These are phyloP conservation scores for Trichophyton schoenleinii DNA, from an alignment of 2,329 filamentous ascomycete genomes.

Conservation along the genomic window DNA sequence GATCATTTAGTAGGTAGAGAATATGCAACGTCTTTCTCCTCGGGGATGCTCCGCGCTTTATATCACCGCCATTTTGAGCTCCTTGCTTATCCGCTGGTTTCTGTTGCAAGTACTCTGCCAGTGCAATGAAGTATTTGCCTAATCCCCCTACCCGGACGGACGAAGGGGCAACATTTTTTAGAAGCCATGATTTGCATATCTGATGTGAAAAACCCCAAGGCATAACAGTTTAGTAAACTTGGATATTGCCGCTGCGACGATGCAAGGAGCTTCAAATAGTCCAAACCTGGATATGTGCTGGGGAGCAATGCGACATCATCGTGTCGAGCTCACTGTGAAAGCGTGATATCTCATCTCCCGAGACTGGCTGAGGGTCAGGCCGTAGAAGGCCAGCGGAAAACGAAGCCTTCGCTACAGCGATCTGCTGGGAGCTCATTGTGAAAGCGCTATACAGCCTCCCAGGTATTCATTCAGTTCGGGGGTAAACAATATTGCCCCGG, in stretches of 20 bases:
- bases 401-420: conserved; percentile 69
- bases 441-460: too few relatives aligned
- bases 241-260: conserved; percentile 9
- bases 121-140: conserved; percentile 61
- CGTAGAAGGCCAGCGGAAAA: conserved; percentile 61
- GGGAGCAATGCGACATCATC: conserved; percentile 58
- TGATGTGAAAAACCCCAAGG: conserved; percentile 31
- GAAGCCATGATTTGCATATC: conserved; percentile 81
- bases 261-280: conserved; percentile 17
- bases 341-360: conserved; percentile 55
- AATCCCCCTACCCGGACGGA: conserved; percentile 52
- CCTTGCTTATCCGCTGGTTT: conserved; percentile 15
- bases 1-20: conserved; percentile 66
- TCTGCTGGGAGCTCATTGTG: conserved; percentile 53
- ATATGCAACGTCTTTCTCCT: conserved; percentile 62
- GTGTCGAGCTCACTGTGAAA: conserved; percentile 56
- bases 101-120: conserved; percentile 47
- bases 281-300: conserved; percentile 80
- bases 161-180: conserved; percentile 58
- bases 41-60: conserved; percentile 32
- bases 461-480: too few relatives aligned
- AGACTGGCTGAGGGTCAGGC: conserved; percentile 57
- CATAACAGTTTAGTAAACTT: conserved; percentile 26
- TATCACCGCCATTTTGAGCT: conserved; percentile 7
- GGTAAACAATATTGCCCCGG: too few relatives aligned